Evolutionary conservation across 164 flowering plant genomes (phyloP), one percentile per base, ranked within the genome.

Genomic region (Protea cynaroides): DNA sequence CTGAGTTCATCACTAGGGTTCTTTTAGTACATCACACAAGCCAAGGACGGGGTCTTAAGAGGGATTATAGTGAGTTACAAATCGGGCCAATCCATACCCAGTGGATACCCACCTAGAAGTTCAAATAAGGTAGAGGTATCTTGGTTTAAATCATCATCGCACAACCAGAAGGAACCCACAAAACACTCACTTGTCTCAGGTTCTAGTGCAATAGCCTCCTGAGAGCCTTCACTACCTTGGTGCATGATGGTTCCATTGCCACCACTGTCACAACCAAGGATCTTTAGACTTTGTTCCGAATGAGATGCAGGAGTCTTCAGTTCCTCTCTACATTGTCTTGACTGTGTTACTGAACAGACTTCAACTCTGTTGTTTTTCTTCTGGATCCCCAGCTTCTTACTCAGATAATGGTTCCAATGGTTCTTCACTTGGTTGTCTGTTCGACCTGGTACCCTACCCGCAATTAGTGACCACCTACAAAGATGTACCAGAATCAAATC

Each of bases 381-480:
- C 15, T 58, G 43, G 34, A 65, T 59, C 17, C 69, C 78, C 1
- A 74, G 68, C 63, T 71, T 75, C 61, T 77, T 80, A 67, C 75
- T 61, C 73, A 79, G 66, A 61, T 74, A 70, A 46, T 71, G 65
- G 56, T 79, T 79, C 82, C 82, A 79, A 56, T 78, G 68, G 69
- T 80, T 79, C 69, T 79, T 79, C 67, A 76, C 80, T 66, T 80
- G 80, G 57, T 80, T 80, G 58, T 80, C 83, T 1, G 80, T 80
- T 51, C 80, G 62, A 13, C 83, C 83, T 0, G 83, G 83, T 14
- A 80, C 72, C 23, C 83, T 53, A 57, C 80, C 80, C 2, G 83
- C 79, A 21, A 80, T 80, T 44, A 80, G 66, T 34, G 83, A 72
- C 83, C 83, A 80, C 67, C 83, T 76, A 37, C 10, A 18, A 49